Percentiles rank a stretch among this genome's conserved stretches.
Evolutionary conservation across 805 yeast genomes (phyloP).

Genomic region (Wickerhamomyces subpelliculosus): DNA sequence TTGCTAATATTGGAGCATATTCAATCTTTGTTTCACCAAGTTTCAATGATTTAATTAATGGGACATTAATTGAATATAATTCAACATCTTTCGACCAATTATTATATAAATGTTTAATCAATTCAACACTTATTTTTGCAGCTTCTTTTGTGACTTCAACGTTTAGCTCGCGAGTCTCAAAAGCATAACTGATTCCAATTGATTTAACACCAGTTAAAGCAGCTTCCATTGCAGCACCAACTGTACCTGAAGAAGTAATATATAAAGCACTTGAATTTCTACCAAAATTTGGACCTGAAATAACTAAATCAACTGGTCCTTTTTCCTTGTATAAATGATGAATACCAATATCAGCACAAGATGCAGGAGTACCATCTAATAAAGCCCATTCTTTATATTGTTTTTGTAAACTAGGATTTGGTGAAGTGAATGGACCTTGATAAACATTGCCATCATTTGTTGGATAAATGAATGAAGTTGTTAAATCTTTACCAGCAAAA

Average conservation of each 20-base stretch:
- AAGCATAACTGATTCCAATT: slow-evolving; percentile 85
- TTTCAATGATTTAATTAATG: slow-evolving; percentile 51
- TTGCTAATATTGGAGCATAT: slow-evolving; percentile 75
- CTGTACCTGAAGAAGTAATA: slow-evolving; percentile 87
- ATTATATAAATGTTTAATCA: slow-evolving; percentile 50
- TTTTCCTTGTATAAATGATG: slow-evolving; percentile 53
- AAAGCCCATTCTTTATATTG: slow-evolving; percentile 71
- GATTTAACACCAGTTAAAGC: slow-evolving; percentile 58
- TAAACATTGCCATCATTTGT: slow-evolving; percentile 44
- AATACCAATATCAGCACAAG: slow-evolving; percentile 86
- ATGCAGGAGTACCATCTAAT: slow-evolving; percentile 92
- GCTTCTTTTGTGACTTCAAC: slow-evolving; percentile 52
- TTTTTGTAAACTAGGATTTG: slow-evolving; percentile 32
- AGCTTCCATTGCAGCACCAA: slow-evolving; percentile 96
- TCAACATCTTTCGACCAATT: slow-evolving; percentile 59
- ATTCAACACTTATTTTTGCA: slow-evolving; percentile 54
- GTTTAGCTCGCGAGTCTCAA: slow-evolving; percentile 45
- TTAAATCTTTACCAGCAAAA: slow-evolving; percentile 66
- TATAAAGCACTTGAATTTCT: slow-evolving; percentile 86
- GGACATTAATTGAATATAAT: slow-evolving; percentile 78
- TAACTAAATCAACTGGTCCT: slow-evolving; percentile 72
- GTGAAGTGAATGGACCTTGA: slow-evolving; percentile 60
- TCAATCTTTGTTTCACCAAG: slow-evolving; percentile 51
- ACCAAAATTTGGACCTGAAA: slow-evolving; percentile 96
- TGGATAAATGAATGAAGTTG: slow-evolving; percentile 60